These are phyloP conservation scores for Hysterium pulicare DNA, from an alignment of 2,329 filamentous ascomycete species.

Conservation along the genomic window DNA sequence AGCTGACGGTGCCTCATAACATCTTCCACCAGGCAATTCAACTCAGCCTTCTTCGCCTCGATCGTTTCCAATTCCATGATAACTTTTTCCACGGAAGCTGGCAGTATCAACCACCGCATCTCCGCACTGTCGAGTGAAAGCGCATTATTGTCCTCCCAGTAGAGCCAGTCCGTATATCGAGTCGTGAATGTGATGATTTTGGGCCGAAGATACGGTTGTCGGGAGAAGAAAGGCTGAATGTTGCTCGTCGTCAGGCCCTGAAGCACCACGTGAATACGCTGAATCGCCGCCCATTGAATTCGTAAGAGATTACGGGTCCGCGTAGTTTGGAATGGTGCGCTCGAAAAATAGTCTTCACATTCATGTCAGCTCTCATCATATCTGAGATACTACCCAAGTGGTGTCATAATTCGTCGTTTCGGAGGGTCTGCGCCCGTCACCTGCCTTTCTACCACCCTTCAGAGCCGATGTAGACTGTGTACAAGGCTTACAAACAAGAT, in stretches of 20 bases:
- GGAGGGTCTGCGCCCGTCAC: too few species aligned
- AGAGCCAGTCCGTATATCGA: constrained; percentile 51
- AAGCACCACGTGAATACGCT: too few species aligned
- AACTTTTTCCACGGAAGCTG: constrained; percentile 8
- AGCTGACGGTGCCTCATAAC: background rate
- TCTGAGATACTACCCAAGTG: too few species aligned
- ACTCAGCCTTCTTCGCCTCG: constrained; percentile 12
- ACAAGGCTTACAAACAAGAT: too few species aligned
- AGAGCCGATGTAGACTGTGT: too few species aligned
- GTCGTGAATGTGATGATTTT: constrained; percentile 44
- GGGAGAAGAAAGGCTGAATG: constrained; percentile 5
- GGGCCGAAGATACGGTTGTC: constrained; percentile 29
- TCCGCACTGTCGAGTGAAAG: background rate
- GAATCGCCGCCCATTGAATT: too few species aligned
- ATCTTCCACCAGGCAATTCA: background rate
- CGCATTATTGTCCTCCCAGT: constrained; percentile 96
- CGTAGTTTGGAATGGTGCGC: too few species aligned
- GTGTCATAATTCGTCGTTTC: too few species aligned
- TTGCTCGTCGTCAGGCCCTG: background rate
- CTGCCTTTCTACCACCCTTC: too few species aligned
- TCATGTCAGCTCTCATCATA: too few species aligned
- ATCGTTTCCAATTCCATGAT: constrained; percentile 17
- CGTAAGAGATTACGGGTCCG: too few species aligned
- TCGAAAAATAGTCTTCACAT: too few species aligned
- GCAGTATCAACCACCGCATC: constrained; percentile 4